These are phyloP conservation scores for Hibiscus mutabilis DNA, from an alignment of 345 rosid species.

Conservation along the genomic window DNA sequence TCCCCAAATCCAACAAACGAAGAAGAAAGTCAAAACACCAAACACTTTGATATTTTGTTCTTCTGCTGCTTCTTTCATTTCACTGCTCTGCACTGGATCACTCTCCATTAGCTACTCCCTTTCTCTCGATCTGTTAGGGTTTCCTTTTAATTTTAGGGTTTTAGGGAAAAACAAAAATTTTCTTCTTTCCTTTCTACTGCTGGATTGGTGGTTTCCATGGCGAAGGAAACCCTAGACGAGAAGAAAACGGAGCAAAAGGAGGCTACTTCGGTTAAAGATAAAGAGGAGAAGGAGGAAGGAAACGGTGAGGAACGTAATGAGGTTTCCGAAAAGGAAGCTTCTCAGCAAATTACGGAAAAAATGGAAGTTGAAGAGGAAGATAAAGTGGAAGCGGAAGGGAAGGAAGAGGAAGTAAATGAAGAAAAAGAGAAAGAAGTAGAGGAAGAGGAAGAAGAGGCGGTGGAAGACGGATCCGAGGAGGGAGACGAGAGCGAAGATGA, in stretches of 20 bases:
- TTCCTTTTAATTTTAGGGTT: conserved; percentile 20
- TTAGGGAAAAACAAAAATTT: not conserved
- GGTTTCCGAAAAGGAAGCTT: conserved; percentile 7
- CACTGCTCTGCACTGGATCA: not conserved
- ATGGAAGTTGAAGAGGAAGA: conserved; percentile 6
- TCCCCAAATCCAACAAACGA: not conserved
- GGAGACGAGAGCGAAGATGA: conserved; percentile 7
- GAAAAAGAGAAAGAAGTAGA: not conserved
- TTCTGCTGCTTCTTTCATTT: not conserved
- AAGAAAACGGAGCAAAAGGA: conserved; percentile 30
- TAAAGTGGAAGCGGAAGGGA: not conserved
- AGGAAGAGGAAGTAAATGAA: not conserved
- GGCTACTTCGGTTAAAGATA: conserved; percentile 24
- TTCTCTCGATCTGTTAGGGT: not conserved
- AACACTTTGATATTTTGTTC: no score
- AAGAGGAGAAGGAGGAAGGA: not conserved
- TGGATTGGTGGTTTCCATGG: conserved; percentile 32
- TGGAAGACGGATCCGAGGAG: conserved; percentile 4
- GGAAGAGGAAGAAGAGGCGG: conserved; percentile 1
- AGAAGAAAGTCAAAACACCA: not conserved
- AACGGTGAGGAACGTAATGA: conserved; percentile 11
- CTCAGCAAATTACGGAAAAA: not conserved
- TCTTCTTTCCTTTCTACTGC: not conserved
- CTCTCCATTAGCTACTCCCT: not conserved
- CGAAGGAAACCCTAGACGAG: conserved; percentile 61